A percentile compares a stretch with the other conserved stretches of the same genome.
phyloP scores from a whole-genome alignment of 1,284 basidiomycete species.

The Afroboletus lepidellus region DNA sequence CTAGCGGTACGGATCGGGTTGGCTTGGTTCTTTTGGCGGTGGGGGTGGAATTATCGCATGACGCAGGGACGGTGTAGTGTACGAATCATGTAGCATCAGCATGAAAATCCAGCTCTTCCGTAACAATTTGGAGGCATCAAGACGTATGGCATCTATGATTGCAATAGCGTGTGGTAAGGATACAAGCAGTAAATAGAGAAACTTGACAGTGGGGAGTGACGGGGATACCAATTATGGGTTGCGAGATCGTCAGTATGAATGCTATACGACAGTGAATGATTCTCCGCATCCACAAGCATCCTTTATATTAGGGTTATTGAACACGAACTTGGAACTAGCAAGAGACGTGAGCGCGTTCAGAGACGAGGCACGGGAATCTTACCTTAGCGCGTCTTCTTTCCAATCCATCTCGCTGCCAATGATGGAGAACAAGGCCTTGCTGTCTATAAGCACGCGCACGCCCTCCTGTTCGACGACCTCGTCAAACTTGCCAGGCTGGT shows the following conservation, averaged over 20 bases:
- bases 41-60: neutral
- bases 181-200: slow-evolving; percentile 23
- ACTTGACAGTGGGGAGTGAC: neutral
- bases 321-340: slow-evolving; percentile 83
- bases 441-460: slow-evolving; percentile 93
- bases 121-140: neutral
- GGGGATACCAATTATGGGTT: slow-evolving; percentile 6
- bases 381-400: slow-evolving; percentile 90
- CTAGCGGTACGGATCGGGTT: slow-evolving; percentile 6
- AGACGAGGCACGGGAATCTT: slow-evolving; percentile 25
- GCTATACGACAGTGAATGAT: slow-evolving; percentile 67
- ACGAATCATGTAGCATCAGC: slow-evolving; percentile 16
- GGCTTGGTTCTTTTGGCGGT: neutral
- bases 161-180: slow-evolving; percentile 26
- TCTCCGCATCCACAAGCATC: slow-evolving; percentile 95
- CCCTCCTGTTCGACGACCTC: slow-evolving; percentile 97
- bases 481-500: slow-evolving; percentile 89
- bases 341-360: slow-evolving; percentile 5
- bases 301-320: slow-evolving; percentile 88
- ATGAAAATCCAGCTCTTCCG: slow-evolving; percentile 15
- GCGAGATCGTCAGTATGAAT: slow-evolving; percentile 8
- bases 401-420: slow-evolving; percentile 99
- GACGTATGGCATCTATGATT: slow-evolving; percentile 9
- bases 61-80: slow-evolving; percentile 21
- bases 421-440: slow-evolving; percentile 96